These are phyloP conservation scores for Pleurotus tuoliensis DNA, from an alignment of 768 basidiomycete genomes.

Conservation along the genomic window DNA sequence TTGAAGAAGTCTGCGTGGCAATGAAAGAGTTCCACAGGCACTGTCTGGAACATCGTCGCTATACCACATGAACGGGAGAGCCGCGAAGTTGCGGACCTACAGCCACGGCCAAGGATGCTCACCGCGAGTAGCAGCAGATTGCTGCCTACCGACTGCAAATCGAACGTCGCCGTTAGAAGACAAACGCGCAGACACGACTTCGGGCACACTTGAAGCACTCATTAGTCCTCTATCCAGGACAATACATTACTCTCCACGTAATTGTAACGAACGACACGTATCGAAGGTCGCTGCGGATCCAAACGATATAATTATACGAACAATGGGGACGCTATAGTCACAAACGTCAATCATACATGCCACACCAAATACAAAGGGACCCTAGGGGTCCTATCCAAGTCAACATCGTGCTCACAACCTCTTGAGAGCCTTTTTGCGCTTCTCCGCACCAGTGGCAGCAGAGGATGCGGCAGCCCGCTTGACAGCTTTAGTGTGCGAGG, in stretches of 20 bases:
- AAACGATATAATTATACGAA: slow-evolving; percentile 5
- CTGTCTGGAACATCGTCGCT: slow-evolving; percentile 20
- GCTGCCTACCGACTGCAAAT: no score
- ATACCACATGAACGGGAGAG: slow-evolving; percentile 9
- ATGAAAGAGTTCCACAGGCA: slow-evolving; percentile 16
- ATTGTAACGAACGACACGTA: no score
- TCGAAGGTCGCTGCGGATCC: background rate
- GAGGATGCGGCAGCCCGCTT: slow-evolving; percentile 62
- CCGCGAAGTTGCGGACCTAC: no score
- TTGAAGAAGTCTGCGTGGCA: slow-evolving; percentile 17
- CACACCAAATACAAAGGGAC: background rate
- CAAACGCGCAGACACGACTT: no score
- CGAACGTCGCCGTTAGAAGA: no score
- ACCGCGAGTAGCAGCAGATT: no score
- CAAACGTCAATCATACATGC: slow-evolving; percentile 1
- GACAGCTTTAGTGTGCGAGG: slow-evolving; percentile 54
- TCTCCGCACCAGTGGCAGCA: slow-evolving; percentile 58
- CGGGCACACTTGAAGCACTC: no score
- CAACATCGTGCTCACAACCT: slow-evolving; percentile 42
- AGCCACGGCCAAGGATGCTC: no score
- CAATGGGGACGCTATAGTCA: background rate
- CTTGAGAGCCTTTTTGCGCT: slow-evolving; percentile 87
- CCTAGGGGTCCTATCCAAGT: background rate
- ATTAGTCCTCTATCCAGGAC: no score
- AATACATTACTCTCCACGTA: no score